Conservation (phyloP, 371 early-diverging fungal species). For the Choanephora cucurbitarum region DNA sequence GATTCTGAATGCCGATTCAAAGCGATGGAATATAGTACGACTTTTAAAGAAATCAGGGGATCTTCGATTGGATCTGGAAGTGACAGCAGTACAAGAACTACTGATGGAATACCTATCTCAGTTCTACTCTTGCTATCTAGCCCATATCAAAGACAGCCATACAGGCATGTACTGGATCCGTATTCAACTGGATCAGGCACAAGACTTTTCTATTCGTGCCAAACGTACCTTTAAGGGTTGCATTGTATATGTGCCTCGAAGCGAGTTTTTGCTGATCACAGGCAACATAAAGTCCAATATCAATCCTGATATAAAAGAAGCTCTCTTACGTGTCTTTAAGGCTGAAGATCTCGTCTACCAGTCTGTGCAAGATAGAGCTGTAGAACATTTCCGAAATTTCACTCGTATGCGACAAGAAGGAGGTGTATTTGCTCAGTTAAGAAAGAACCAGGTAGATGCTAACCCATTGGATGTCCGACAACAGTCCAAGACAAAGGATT, state of each 20-base stretch:
- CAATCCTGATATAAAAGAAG: slow-evolving; percentile 42
- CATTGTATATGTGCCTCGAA: slow-evolving; percentile 49
- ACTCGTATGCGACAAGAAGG: slow-evolving; percentile 42
- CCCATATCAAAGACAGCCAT: slow-evolving; percentile 25
- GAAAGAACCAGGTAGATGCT: slow-evolving; percentile 47
- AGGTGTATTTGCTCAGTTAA: slow-evolving; percentile 43
- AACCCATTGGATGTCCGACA: slow-evolving; percentile 47
- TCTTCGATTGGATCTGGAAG: not conserved
- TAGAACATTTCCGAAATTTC: slow-evolving; percentile 34
- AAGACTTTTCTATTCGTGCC: slow-evolving; percentile 25
- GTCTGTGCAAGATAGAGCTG: slow-evolving; percentile 31
- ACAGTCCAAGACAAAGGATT: slow-evolving; percentile 3
- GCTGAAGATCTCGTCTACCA: slow-evolving; percentile 3
- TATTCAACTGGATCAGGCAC: slow-evolving; percentile 19
- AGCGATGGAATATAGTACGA: slow-evolving; percentile 38
- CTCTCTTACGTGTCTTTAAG: slow-evolving; percentile 36
- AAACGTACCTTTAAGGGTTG: slow-evolving; percentile 33
- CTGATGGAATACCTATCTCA: slow-evolving; percentile 6
- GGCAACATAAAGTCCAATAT: slow-evolving; percentile 29
- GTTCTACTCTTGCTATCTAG: slow-evolving; percentile 31
- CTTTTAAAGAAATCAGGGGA: slow-evolving; percentile 10
- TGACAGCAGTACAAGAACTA: not conserved
- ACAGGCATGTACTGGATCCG: slow-evolving; percentile 47
- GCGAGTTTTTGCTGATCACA: slow-evolving; percentile 40
- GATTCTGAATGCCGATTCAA: slow-evolving; percentile 22